These are phyloP conservation scores for Melastoma malabathricum DNA, from an alignment of 345 rosid genomes.

Conservation along the genomic window DNA sequence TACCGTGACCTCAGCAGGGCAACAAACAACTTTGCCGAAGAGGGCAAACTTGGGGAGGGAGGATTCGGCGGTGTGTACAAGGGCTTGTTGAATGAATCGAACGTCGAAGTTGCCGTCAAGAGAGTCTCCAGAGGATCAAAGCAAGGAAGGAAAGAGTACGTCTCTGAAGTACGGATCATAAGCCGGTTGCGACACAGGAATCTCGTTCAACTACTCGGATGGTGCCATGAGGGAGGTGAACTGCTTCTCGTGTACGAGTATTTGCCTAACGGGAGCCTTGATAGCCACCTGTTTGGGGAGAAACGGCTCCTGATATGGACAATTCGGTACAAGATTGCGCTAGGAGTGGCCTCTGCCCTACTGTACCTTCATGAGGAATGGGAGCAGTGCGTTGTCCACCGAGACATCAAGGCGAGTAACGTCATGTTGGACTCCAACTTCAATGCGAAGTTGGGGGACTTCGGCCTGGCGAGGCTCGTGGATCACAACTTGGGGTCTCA, in stretches of 20 bases:
- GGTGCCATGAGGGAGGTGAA: conserved; percentile 40
- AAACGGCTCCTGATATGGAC: conserved; percentile 14
- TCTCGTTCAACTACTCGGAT: conserved; percentile 41
- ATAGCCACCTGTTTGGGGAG: conserved; percentile 29
- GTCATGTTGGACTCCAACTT: conserved; percentile 38
- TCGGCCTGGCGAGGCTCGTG: conserved; percentile 27
- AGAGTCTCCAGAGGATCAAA: conserved; percentile 29
- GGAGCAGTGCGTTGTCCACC: conserved; percentile 40
- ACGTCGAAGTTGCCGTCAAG: conserved; percentile 34
- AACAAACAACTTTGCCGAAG: conserved; percentile 24
- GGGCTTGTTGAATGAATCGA: conserved; percentile 20
- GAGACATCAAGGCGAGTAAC: conserved; percentile 40
- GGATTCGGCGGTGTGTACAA: conserved; percentile 48
- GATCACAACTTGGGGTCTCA: conserved; percentile 23
- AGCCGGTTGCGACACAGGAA: conserved; percentile 38
- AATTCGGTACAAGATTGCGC: conserved; percentile 26
- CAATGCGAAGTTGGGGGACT: conserved; percentile 40
- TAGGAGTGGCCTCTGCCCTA: conserved; percentile 30
- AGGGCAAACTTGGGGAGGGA: conserved; percentile 39
- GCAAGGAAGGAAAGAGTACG: conserved; percentile 32
- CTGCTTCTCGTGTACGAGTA: conserved; percentile 39
- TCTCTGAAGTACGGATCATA: conserved; percentile 39
- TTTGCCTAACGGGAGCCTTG: conserved; percentile 43
- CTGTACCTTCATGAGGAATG: conserved; percentile 46
- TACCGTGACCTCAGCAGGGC: conserved; percentile 23